These are phyloP conservation scores for Populus simonii DNA, from an alignment of 345 rosid genomes.

Conservation along the genomic window DNA sequence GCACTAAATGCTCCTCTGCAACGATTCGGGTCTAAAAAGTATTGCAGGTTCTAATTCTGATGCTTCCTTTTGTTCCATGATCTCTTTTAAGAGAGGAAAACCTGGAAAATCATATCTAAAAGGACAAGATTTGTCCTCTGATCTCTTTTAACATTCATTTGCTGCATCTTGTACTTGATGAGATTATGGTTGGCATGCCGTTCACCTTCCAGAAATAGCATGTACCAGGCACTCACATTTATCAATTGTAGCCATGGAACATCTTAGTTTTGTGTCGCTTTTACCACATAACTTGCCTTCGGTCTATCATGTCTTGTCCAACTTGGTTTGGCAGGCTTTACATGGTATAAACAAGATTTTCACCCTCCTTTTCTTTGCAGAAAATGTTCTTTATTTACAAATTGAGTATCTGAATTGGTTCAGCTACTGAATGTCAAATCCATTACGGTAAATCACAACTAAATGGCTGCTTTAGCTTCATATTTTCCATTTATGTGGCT, in stretches of 20 bases:
- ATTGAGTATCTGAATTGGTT: neutral
- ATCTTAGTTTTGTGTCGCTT: slow-evolving; percentile 4
- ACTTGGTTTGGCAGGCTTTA: slow-evolving; percentile 23
- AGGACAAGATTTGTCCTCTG: neutral
- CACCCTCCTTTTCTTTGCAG: neutral
- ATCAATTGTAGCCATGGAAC: neutral
- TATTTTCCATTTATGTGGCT: neutral
- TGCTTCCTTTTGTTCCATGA: neutral
- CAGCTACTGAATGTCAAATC: too few relatives aligned
- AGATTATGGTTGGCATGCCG: slow-evolving; percentile 5
- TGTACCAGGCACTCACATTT: slow-evolving; percentile 13
- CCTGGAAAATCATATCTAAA: neutral
- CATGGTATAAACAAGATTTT: neutral
- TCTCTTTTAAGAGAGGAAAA: neutral
- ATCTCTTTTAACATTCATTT: slow-evolving; percentile 9
- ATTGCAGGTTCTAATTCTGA: neutral
- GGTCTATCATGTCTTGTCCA: slow-evolving; percentile 23
- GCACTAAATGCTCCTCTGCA: neutral
- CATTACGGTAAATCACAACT: neutral
- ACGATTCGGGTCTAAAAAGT: neutral
- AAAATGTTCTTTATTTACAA: neutral
- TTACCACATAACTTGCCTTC: slow-evolving; percentile 13
- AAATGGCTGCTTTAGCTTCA: neutral
- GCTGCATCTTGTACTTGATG: neutral
- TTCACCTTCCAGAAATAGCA: slow-evolving; percentile 27